A percentile compares a stretch with the other conserved stretches of the same genome.
Evolutionary conservation across 192 early-diverging fungal genomes (phyloP).

Genomic region (Entomortierella beljakovae): DNA sequence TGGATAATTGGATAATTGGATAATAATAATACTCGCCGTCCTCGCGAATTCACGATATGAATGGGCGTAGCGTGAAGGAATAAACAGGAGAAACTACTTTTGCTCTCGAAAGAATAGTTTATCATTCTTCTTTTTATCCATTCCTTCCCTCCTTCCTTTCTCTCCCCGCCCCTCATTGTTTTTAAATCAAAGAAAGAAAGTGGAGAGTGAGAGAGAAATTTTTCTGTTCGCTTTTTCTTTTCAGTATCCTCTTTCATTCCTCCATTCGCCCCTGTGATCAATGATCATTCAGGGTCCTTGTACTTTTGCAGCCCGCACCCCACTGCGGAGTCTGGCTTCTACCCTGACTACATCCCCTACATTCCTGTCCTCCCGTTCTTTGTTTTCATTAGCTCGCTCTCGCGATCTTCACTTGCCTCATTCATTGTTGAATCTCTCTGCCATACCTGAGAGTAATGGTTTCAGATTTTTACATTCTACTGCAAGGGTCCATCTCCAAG

Average conservation of each 20-base stretch:
- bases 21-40: too few species aligned
- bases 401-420: neutral
- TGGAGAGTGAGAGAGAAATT: neutral
- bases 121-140: neutral
- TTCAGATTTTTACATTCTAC: neutral
- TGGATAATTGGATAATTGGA: too few species aligned
- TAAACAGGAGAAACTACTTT: too few species aligned
- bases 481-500: neutral
- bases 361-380: neutral
- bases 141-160: neutral
- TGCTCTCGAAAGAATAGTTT: too few species aligned
- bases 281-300: conserved; percentile 23
- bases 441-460: neutral
- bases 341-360: conserved; percentile 2
- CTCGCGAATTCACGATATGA: too few species aligned
- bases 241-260: conserved; percentile 2
- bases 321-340: conserved; percentile 26
- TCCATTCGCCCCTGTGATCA: too few species aligned
- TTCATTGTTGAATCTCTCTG: neutral
- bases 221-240: neutral
- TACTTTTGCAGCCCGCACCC: conserved; percentile 3
- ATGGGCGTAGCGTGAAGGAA: too few species aligned
- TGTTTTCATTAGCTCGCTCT: neutral
- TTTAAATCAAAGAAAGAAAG: neutral
- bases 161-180: neutral